Base-by-base conservation (phyloP, 2,329 filamentous ascomycete species). In the Eutypella sp. region DNA sequence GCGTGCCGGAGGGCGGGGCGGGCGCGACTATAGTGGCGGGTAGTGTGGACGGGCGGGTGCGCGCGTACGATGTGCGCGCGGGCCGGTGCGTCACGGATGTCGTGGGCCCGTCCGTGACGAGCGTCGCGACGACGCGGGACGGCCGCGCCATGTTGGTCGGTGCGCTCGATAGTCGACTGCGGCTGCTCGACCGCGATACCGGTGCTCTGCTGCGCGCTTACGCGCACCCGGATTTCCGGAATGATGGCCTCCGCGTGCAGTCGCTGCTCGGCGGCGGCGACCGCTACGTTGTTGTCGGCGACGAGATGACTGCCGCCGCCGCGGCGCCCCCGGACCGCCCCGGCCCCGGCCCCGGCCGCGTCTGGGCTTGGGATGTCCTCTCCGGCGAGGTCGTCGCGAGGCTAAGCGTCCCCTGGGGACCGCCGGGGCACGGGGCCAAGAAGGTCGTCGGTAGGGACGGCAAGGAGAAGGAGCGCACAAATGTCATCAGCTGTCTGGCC, bases 351-450 rank as follows among this genome's bases (percentile, higher is more conserved):
- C 73, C 85, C 49, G 87, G 86, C 2, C 74, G 74, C 57, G 67
- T 90, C 7, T 84, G 84, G 71, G 88, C 82, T 2, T 97, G 92
- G 92, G 90, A 96, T 68, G 70, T 95, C 18, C 64, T 96, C 45
- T 85, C 78, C 5, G 91, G 89, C 1, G 78, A 82, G 45, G 62
- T 87, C 42, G 72, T 81, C 47, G 80, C 85, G 25, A 80, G 72
- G 53, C 67, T 96, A 5, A 67, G 63, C 29, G 70, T 80, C 3
- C 76, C 79, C 0, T 81, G 78, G 78, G 77, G 78, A 1, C 75
- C 75, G 4, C 58, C 61, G n/a, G 73, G 71, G 3, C 66, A 67
- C 34, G 72, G 73, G 33, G 63, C 64, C 0, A 71, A 73, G 62
- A 77, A 67, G 54, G 70, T 73, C 11, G 65, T 84, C 13, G 80